Conservation (phyloP, 139 green algal genomes). For the Chlorella sorokiniana region DNA sequence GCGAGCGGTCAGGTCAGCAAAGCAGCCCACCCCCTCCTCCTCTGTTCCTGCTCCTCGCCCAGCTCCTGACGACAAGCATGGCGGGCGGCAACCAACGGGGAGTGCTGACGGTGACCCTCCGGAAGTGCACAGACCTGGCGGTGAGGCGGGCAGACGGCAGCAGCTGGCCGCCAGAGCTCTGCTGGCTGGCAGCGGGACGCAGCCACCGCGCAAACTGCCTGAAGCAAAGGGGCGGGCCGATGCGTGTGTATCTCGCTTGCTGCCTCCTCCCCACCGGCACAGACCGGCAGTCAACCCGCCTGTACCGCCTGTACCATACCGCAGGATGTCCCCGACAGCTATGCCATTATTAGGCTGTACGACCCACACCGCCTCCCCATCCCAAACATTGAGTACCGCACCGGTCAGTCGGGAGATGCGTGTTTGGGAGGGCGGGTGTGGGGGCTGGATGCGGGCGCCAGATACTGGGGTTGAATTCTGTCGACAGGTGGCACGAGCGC, state of each 20-base stretch:
- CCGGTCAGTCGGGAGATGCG: neutral
- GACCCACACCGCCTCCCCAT: slow-evolving; percentile 31
- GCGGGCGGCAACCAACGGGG: neutral
- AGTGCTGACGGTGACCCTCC: slow-evolving; percentile 37
- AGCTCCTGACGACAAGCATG: neutral
- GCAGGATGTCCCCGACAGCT: slow-evolving; percentile 15
- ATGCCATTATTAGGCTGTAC: slow-evolving; percentile 16
- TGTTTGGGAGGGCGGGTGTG: too few species aligned
- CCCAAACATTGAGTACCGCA: slow-evolving; percentile 30
- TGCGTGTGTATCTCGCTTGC: too few species aligned
- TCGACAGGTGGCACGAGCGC: too few species aligned
- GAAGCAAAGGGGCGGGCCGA: too few species aligned
- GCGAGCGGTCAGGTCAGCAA: too few species aligned
- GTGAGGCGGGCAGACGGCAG: neutral
- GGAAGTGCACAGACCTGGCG: slow-evolving; percentile 19
- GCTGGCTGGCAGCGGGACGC: neutral
- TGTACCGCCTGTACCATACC: neutral
- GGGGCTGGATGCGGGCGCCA: too few species aligned
- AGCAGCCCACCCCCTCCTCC: neutral
- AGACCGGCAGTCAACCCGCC: too few species aligned
- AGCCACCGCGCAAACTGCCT: too few species aligned
- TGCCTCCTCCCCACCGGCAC: too few species aligned
- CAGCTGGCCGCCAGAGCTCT: neutral
- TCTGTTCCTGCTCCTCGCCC: neutral
- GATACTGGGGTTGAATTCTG: too few species aligned